Base-by-base conservation (phyloP, 169 alveolate species). In the Miamiensis avidus region DNA sequence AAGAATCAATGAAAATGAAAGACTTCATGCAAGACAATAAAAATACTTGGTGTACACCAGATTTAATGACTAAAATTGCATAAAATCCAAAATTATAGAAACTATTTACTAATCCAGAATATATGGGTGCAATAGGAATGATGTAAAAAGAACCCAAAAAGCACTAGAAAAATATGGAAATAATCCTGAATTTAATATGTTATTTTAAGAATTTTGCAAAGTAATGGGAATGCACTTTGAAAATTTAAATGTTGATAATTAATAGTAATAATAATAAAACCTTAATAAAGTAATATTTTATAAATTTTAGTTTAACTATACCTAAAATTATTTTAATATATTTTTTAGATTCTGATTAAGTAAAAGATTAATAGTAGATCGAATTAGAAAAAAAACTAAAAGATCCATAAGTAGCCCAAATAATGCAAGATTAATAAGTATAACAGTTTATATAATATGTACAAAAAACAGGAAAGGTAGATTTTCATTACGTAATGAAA, bases 121-220 rank as follows among this genome's bases (percentile, higher is more conserved):
- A 79, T 79, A 79, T 49, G 75, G 20, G 29, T 34, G 84, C 84
- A n/a, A 65, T 79, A 20, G n/a, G 76, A 4, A 34, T 49, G 65
- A 79, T 79, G 84, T 30, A 79, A 79, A 79, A 65, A 64, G 65
- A 79, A n/a, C 84, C 84, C 0, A 79, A 79, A 79, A 74, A 79
- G 84, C 76, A 16, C 34, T 79, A 76, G 77, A 79, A 79, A 79
- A 31, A 49, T 79, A 79, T 65, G 74, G 77, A 0, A 34, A 79
- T 49, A 79, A 79, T 25, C 76, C 84, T 16, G 84, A 79, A 79
- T 79, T 79, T 79, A 79, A 49, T 75, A 79, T 79, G 84, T 16
- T 79, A 6, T 79, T 79, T 32, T 49, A 79, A 79, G 75, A 79
- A 65, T 79, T 79, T 27, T 79, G 84, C 49, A 49, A 79, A 79